A percentile compares a stretch with the other conserved stretches of the same genome.
Conservation (phyloP, 2,329 filamentous ascomycete species). For the Verruconis gallopava region DNA sequence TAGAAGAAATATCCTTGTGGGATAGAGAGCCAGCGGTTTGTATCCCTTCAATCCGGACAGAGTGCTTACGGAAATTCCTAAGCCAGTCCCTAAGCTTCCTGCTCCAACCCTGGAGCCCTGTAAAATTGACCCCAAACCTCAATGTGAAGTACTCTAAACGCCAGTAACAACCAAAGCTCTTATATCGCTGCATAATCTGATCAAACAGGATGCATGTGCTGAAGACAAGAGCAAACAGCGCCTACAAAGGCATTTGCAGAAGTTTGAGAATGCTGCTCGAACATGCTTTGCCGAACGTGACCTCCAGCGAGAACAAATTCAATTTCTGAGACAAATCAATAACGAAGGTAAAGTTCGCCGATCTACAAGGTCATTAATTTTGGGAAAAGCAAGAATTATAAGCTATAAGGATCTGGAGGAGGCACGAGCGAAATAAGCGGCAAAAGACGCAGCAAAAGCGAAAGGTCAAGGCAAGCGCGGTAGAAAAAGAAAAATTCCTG, state of each 20-base stretch:
- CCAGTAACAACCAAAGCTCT: conserved; percentile 9
- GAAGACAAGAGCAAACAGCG: conserved; percentile 14
- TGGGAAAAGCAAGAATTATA: conserved; percentile 17
- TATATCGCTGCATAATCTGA: conserved; percentile 5
- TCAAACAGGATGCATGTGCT: conserved; percentile 14
- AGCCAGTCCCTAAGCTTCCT: conserved; percentile 5
- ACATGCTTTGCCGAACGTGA: conserved; percentile 13
- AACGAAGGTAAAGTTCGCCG: conserved; percentile 17
- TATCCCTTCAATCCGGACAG: conserved; percentile 7
- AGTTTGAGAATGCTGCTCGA: conserved; percentile 14
- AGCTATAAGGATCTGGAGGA: conserved; percentile 16
- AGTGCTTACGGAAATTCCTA: conserved; percentile 8
- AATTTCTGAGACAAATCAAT: conserved; percentile 16
- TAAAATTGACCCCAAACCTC: neutral
- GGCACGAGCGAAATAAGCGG: conserved; percentile 13
- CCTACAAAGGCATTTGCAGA: conserved; percentile 10
- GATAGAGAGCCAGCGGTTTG: conserved; percentile 1
- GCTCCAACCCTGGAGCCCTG: conserved; percentile 1
- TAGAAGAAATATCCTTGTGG: no score
- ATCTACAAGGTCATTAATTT: conserved; percentile 14
- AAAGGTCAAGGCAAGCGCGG: conserved; percentile 18
- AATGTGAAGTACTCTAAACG: conserved; percentile 8
- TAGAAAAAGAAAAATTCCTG: neutral
- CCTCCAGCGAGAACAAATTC: conserved; percentile 16
- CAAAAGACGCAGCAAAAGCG: conserved; percentile 13